Base-by-base conservation (phyloP, 176 grass and related monocot genomes). In the Eleusine coracana region DNA sequence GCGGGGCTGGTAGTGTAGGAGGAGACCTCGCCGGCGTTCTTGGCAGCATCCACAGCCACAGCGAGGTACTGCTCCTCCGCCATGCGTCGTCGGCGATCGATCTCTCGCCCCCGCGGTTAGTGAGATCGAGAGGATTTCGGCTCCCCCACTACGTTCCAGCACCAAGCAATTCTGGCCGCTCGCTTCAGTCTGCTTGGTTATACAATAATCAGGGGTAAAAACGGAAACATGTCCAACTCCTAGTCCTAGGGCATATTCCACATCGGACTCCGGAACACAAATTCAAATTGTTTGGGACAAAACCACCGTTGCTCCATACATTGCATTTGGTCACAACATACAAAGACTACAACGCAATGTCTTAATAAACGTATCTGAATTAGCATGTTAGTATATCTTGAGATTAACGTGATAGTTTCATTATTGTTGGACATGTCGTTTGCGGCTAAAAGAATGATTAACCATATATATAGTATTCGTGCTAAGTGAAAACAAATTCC, bases 31-130 rank as follows among this genome's bases (percentile, higher is more conserved):
- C 96, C 96, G 54, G 92, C 96, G 61, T 17, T 82, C 85, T 91
- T 98, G 28, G 96, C 96, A 13, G 87, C 92, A 46, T 89, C 88
- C 71, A 93, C 88, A 11, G 96, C 96, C 7, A 88, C 88, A 31
- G 71, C 88, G 11, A 98, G 86, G 80, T 93, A 92, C 86, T 93
- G 88, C 74, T 78, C 75, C 68, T 90, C 80, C 49, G 80, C 85
- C 84, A 90, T 86, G 68, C 48, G 31, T 81, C 66, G 48, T 67
- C 36, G 56, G 31, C 70, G 48, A 75, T 64, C 75, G 56, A 75
- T 70, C 63, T 75, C 21, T 50, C 62, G 62, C 23, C 60, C 64
- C 29, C 39, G 50, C 29, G 59, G 25, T 42, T 44, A 68, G 23
- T 62, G 28, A 31, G 17, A 68, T 44, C 31, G 11, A 61, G 41